phyloP scores from a whole-genome alignment of 768 basidiomycete genomes.

The Phallus indusiatus region DNA sequence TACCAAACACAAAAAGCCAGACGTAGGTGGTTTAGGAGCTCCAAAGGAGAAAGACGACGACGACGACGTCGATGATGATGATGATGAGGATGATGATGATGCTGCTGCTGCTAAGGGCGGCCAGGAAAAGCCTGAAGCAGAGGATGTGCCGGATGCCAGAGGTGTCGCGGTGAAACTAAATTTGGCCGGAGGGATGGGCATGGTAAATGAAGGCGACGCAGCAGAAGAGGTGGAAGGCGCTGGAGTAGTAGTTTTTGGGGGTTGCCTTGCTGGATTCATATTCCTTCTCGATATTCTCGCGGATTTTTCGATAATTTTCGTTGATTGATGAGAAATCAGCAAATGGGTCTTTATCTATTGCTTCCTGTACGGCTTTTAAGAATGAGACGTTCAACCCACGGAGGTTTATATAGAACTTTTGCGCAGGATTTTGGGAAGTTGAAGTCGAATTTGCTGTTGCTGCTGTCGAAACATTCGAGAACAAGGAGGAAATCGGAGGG shows the following conservation, averaged over 20 bases:
- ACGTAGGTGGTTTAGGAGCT: not conserved
- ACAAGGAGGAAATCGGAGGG: too few species aligned
- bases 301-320: too few species aligned
- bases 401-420: too few species aligned
- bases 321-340: too few species aligned
- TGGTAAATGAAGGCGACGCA: not conserved
- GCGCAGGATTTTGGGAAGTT: too few species aligned
- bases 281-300: too few species aligned
- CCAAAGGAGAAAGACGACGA: conserved; percentile 12
- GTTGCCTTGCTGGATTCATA: conserved; percentile 48
- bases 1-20: not conserved
- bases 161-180: conserved; percentile 20
- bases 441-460: conserved; percentile 37
- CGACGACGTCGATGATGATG: not conserved
- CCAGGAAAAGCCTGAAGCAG: conserved; percentile 10
- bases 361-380: too few species aligned
- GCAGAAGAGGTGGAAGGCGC: not conserved
- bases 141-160: conserved; percentile 11
- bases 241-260: conserved; percentile 32
- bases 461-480: conserved; percentile 18
- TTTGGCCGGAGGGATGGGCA: conserved; percentile 4
- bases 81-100: conserved; percentile 1
- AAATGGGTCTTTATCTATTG: too few species aligned
- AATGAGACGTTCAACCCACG: too few species aligned
- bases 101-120: too few species aligned